Conservation (phyloP, 345 rosid genomes). For the Linum tenue region DNA sequence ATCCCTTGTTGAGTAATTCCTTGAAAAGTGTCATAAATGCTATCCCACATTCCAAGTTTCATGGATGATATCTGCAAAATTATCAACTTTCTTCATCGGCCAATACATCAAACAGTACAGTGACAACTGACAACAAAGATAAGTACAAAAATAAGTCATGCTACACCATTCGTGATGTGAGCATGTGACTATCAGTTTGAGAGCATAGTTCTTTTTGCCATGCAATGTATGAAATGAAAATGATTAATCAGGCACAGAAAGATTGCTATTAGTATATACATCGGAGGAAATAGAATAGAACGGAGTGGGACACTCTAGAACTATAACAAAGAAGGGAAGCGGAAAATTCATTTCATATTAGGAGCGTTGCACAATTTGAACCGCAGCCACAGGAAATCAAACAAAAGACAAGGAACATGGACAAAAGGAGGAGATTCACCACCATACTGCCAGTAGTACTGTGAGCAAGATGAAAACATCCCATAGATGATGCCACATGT, state of each 20-base stretch:
- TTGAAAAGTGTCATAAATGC: slow-evolving; percentile 65
- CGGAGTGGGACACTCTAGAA: no score
- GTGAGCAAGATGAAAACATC: not conserved
- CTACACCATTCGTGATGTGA: not conserved
- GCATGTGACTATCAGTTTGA: not conserved
- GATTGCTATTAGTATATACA: not conserved
- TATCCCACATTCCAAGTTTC: slow-evolving; percentile 76
- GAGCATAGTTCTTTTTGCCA: not conserved
- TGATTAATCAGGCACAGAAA: not conserved
- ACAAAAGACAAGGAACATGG: not conserved
- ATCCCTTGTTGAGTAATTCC: slow-evolving; percentile 28
- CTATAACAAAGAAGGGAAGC: not conserved
- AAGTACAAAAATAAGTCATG: not conserved
- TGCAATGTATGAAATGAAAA: no score
- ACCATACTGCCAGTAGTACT: not conserved
- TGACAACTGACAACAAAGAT: slow-evolving; percentile 3
- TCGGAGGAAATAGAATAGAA: not conserved
- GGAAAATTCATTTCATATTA: not conserved
- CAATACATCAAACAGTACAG: not conserved
- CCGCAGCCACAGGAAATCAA: not conserved
- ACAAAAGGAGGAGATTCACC: not conserved
- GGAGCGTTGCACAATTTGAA: not conserved
- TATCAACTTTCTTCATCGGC: slow-evolving; percentile 4
- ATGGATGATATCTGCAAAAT: slow-evolving; percentile 64
- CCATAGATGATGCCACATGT: not conserved